Conservation (phyloP, 305 asterid genomes). For the Fraxinus sp. region DNA sequence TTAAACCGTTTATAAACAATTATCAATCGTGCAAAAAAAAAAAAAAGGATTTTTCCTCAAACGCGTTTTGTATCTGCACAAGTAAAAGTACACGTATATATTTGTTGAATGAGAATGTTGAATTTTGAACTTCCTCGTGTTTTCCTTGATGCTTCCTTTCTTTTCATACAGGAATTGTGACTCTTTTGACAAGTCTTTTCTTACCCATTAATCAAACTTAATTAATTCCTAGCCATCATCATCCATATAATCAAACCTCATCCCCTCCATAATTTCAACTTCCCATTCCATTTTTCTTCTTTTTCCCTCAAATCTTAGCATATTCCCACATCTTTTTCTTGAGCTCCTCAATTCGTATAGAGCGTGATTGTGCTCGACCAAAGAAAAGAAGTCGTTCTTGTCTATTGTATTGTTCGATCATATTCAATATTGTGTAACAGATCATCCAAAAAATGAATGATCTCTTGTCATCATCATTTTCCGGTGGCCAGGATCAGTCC, state of each 20-base stretch:
- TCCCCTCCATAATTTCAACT: background rate
- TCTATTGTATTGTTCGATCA: background rate
- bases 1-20: background rate
- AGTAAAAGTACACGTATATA: background rate
- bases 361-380: background rate
- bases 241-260: background rate
- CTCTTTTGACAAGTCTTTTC: slow-evolving; percentile 18
- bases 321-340: background rate
- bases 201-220: slow-evolving; percentile 1
- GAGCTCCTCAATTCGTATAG: background rate
- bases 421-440: background rate
- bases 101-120: background rate
- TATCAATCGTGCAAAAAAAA: background rate
- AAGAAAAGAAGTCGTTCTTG: background rate
- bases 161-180: background rate
- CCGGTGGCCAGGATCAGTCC: background rate
- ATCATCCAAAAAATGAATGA: background rate
- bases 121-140: background rate
- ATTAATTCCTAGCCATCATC: background rate
- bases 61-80: slow-evolving; percentile 8
- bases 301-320: background rate
- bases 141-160: slow-evolving; percentile 26
- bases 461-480: background rate
- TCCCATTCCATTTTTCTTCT: background rate
- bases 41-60: background rate